Base-by-base conservation (phyloP, 768 basidiomycete genomes). In the Nevesoporus exiguus region DNA sequence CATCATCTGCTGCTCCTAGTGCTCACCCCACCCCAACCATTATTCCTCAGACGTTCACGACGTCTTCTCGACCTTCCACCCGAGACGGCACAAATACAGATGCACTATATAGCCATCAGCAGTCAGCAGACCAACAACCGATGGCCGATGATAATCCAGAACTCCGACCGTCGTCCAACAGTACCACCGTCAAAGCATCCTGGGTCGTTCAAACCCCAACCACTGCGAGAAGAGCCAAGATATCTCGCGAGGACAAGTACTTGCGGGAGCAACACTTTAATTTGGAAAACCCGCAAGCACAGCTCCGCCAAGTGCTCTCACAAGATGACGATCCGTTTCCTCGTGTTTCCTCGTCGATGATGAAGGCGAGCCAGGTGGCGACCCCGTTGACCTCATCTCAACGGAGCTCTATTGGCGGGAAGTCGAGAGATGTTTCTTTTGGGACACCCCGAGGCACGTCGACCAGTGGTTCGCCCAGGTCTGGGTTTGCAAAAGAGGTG, bases 271-370 rank as follows among this genome's bases (percentile, higher is more conserved):
- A 61, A 39, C 63, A 57, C 9, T 47, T 49, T 1, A 33, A 43
- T 25, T 39, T 58, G 39, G 69, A 70, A 21, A 62, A 60, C 5
- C 55, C 62, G 0, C 69, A 69, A 40, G 46, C 52, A 14, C 66
- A 71, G 29, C 59, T 71, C 47, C 69, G 71, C 13, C 60, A 72
- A 49, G 61, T 71, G 31, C 71, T 71, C 34, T 71, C 70, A 25
- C 61, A 71, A 46, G 68, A 71, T 9, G 48, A 56, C 3, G 61
- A 61, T 19, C 34, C 55, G 7, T 60, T 60, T n/a, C 69, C 60
- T 47, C 68, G 64, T 41, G 39, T 57, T 30, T 51, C 60, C 19
- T 68, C 61, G 17, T 63, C 62, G 31, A 65, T 66, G 57, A 68
- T 68, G 64, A 70, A 59, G 45, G 59, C 59, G 7, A 66, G 57